phyloP scores from a whole-genome alignment of 495 filamentous ascomycete genomes.

The Saxispiralis lemnorum region DNA sequence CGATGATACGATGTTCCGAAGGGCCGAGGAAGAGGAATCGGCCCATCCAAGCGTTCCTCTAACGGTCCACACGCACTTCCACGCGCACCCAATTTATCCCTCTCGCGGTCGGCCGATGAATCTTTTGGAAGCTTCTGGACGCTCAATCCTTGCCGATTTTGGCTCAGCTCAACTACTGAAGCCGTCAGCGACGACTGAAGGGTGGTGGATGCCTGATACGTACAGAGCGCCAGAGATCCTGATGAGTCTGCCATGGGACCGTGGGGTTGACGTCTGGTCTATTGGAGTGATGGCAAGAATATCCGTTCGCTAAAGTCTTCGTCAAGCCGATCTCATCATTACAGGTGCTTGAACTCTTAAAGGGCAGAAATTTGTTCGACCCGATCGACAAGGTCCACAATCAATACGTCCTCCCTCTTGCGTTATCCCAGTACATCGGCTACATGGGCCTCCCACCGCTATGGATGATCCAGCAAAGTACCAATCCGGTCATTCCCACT shows the following conservation, averaged over 20 bases:
- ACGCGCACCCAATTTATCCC: slow-evolving; percentile 5
- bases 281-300: slow-evolving; percentile 5
- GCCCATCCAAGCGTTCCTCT: not conserved
- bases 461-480: slow-evolving; percentile 14
- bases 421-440: slow-evolving; percentile 20
- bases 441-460: slow-evolving; percentile 13
- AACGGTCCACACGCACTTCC: no score
- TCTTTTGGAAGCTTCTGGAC: slow-evolving; percentile 10
- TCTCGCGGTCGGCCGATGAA: slow-evolving; percentile 5
- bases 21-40: not conserved
- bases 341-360: slow-evolving; percentile 17
- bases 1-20: not conserved
- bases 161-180: slow-evolving; percentile 15
- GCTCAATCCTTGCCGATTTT: slow-evolving; percentile 16
- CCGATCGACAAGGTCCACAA: slow-evolving; percentile 15
- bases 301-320: not conserved
- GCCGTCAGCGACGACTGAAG: slow-evolving; percentile 3
- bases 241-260: slow-evolving; percentile 14
- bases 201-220: slow-evolving; percentile 17
- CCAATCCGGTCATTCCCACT: not conserved
- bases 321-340: not conserved
- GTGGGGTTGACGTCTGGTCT: slow-evolving; percentile 17
- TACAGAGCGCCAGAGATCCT: slow-evolving; percentile 19
- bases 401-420: slow-evolving; percentile 18
- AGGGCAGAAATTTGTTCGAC: slow-evolving; percentile 20